Conservation (phyloP, 1,139 yeast species). For the Geotrichum reessii region DNA sequence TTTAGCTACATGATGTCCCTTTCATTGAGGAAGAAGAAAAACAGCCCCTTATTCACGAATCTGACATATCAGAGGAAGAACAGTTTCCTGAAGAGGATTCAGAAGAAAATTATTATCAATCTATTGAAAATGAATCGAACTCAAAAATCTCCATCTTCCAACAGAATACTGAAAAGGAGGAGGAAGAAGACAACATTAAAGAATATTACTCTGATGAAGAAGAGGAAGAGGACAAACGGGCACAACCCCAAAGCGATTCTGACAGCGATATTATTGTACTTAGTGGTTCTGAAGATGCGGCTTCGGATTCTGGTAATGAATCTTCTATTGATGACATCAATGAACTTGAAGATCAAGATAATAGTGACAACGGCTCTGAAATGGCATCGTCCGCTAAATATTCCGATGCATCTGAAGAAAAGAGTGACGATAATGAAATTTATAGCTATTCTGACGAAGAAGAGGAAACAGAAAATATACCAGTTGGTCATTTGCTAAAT, state of each 20-base stretch:
- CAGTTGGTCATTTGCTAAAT: background rate
- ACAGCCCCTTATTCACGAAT: constrained; percentile 9
- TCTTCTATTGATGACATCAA: constrained; percentile 17
- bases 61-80: background rate
- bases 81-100: constrained; percentile 6
- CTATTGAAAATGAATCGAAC: background rate
- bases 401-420: constrained; percentile 10
- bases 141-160: background rate
- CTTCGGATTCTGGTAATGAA: constrained; percentile 24
- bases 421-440: constrained; percentile 17
- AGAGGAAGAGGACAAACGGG: background rate
- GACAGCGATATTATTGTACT: constrained; percentile 27
- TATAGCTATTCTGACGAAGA: constrained; percentile 20
- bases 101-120: background rate
- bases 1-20: constrained; percentile 17
- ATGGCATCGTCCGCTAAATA: constrained; percentile 3
- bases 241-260: background rate
- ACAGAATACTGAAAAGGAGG: background rate
- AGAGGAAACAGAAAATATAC: constrained; percentile 17
- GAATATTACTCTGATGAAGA: constrained; percentile 5
- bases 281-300: constrained; percentile 19
- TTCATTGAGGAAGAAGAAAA: constrained; percentile 19
- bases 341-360: constrained; percentile 8
- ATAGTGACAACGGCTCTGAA: background rate
- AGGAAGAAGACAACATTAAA: background rate